These are phyloP conservation scores for Tetrapyrgos nigripes DNA, from an alignment of 1,284 basidiomycete genomes.

Conservation along the genomic window DNA sequence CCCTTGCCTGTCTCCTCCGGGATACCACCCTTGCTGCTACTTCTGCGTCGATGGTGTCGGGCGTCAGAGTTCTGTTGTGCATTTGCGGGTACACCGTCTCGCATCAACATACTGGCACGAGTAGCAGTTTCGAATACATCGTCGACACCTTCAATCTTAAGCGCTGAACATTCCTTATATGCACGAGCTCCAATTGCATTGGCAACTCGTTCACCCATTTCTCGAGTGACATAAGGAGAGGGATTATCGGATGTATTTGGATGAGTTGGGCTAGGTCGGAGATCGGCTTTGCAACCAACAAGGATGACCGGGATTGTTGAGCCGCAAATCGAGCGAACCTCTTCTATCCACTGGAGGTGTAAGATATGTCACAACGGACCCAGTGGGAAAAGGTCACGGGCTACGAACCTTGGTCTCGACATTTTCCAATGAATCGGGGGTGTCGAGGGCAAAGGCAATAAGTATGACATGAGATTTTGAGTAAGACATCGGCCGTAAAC, in stretches of 20 bases:
- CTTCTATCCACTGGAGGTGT: constrained; percentile 88
- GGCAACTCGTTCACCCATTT: constrained; percentile 81
- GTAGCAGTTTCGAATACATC: constrained; percentile 96
- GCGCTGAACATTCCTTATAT: constrained; percentile 93
- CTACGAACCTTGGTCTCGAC: constrained; percentile 84
- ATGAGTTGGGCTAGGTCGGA: constrained; percentile 61
- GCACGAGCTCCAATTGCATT: constrained; percentile 84
- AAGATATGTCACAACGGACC: constrained; percentile 7
- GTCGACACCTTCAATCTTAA: constrained; percentile 93
- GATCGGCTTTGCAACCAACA: constrained; percentile 87
- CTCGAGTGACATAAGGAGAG: constrained; percentile 66
- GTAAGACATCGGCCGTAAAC: constrained; percentile 94
- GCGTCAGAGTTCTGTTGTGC: constrained; percentile 40
- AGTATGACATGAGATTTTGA: constrained; percentile 98
- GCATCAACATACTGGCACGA: constrained; percentile 91
- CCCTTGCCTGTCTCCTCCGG: constrained; percentile 54
- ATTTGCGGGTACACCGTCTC: constrained; percentile 74
- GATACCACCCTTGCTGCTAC: constrained; percentile 51
- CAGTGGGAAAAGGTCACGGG: constrained; percentile 1
- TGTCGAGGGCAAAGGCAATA: constrained; percentile 96
- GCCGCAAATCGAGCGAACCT: constrained; percentile 93
- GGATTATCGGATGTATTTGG: constrained; percentile 50
- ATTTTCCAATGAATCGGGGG: constrained; percentile 96
- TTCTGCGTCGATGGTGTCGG: constrained; percentile 57
- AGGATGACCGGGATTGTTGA: constrained; percentile 82